These are phyloP conservation scores for Mycogone perniciosa DNA, from an alignment of 2,329 filamentous ascomycete species.

Conservation along the genomic window DNA sequence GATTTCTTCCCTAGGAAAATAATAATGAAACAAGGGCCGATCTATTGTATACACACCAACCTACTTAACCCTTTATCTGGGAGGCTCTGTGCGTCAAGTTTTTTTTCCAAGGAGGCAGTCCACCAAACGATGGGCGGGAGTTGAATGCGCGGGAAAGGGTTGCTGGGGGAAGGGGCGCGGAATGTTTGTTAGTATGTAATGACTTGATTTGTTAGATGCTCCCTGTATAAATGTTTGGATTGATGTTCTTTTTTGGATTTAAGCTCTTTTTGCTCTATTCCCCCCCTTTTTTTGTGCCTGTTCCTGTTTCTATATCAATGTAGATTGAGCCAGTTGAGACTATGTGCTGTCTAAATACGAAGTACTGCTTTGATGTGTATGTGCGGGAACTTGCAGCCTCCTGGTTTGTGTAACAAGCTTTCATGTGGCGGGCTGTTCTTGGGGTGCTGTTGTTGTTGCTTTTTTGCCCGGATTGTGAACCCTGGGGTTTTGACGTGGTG, in stretches of 20 bases:
- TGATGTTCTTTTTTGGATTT: conserved; percentile 2
- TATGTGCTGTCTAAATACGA: conserved; percentile 1
- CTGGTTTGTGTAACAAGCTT: too few relatives aligned
- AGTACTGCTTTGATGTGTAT: background rate
- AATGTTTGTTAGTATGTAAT: conserved; percentile 13
- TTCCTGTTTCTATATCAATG: conserved; percentile 3
- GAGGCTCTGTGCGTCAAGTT: conserved; percentile 5
- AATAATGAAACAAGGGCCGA: background rate
- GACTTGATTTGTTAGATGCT: conserved; percentile 13
- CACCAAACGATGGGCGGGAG: background rate
- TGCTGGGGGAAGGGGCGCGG: conserved; percentile 8
- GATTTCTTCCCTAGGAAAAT: background rate
- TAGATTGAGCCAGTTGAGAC: conserved; percentile 3
- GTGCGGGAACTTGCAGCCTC: too few relatives aligned
- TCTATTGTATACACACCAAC: conserved; percentile 2
- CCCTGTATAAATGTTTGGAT: conserved; percentile 14
- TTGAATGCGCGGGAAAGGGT: conserved; percentile 4
- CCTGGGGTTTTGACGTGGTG: too few relatives aligned
- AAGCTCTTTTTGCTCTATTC: background rate
- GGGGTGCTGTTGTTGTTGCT: too few relatives aligned
- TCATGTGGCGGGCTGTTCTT: too few relatives aligned
- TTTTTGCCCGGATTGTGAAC: too few relatives aligned
- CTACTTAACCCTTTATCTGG: background rate
- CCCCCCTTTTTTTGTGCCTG: background rate
- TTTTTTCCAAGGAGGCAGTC: conserved; percentile 2